These are phyloP conservation scores for Myrica gale DNA, from an alignment of 306 rosid species.

Conservation along the genomic window DNA sequence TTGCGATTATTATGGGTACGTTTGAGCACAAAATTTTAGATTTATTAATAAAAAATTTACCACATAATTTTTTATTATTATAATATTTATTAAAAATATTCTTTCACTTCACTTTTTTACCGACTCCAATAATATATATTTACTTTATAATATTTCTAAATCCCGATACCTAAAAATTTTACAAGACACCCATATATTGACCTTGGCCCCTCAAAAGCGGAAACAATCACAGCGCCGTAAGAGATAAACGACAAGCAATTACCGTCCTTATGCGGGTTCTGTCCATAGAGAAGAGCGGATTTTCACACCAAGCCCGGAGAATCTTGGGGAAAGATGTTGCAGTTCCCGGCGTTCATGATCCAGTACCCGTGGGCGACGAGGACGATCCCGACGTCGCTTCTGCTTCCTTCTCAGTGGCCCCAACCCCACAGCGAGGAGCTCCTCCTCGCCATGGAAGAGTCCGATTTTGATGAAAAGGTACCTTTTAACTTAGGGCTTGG, in stretches of 20 bases:
- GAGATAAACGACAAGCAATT: neutral
- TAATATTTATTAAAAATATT: too few species aligned
- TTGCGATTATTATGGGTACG: too few species aligned
- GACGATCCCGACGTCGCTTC: slow-evolving; percentile 78
- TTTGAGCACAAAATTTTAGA: too few species aligned
- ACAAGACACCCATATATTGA: too few species aligned
- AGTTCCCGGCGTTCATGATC: slow-evolving; percentile 90
- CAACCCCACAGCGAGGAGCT: slow-evolving; percentile 89
- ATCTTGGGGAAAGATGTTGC: slow-evolving; percentile 50
- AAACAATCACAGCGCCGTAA: too few species aligned
- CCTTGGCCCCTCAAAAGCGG: too few species aligned
- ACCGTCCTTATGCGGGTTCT: neutral
- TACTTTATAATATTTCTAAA: too few species aligned
- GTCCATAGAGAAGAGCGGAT: neutral
- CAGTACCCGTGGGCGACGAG: slow-evolving; percentile 75
- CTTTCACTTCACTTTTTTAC: too few species aligned
- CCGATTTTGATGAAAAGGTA: slow-evolving; percentile 89
- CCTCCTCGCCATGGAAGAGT: slow-evolving; percentile 85
- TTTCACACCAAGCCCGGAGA: neutral
- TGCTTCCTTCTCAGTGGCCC: slow-evolving; percentile 89
- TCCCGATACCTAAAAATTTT: too few species aligned
- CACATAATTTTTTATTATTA: too few species aligned
- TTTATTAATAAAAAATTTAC: too few species aligned
- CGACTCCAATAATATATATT: too few species aligned
- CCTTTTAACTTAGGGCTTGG: neutral